Conservation (phyloP, 176 grass and related monocot genomes). For the Carex scoparia region DNA sequence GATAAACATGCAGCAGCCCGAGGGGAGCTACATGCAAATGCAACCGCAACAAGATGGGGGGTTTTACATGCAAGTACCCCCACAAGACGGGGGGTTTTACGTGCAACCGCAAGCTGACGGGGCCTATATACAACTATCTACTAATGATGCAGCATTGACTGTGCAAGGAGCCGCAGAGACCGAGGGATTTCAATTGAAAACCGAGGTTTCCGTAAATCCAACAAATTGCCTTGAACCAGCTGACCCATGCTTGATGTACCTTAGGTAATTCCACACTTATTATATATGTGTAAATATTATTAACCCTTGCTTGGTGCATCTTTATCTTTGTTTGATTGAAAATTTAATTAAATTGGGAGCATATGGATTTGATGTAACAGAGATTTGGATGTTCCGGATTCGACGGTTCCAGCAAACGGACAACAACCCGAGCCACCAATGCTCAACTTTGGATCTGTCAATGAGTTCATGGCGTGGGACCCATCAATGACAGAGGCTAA, state of each 20-base stretch:
- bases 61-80: not conserved
- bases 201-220: not conserved
- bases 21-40: not conserved
- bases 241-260: conserved; percentile 18
- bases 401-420: not conserved
- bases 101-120: not conserved
- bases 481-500: not conserved
- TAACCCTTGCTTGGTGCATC: not conserved
- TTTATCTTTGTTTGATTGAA: not conserved
- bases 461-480: conserved; percentile 18
- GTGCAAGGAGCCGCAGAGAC: not conserved
- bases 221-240: not conserved
- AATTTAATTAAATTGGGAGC: not conserved
- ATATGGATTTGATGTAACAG: not conserved
- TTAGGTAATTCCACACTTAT: not conserved
- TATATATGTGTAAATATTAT: not conserved
- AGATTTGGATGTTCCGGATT: conserved; percentile 2
- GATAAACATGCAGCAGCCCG: not conserved
- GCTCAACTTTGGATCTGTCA: conserved; percentile 9
- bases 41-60: not conserved
- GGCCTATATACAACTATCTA: not conserved
- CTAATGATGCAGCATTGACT: not conserved
- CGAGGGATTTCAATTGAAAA: conserved; percentile 17
- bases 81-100: not conserved
- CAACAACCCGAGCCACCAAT: not conserved